Conservation (phyloP, 2,329 filamentous ascomycete species). For the Coniochaeta sp. region DNA sequence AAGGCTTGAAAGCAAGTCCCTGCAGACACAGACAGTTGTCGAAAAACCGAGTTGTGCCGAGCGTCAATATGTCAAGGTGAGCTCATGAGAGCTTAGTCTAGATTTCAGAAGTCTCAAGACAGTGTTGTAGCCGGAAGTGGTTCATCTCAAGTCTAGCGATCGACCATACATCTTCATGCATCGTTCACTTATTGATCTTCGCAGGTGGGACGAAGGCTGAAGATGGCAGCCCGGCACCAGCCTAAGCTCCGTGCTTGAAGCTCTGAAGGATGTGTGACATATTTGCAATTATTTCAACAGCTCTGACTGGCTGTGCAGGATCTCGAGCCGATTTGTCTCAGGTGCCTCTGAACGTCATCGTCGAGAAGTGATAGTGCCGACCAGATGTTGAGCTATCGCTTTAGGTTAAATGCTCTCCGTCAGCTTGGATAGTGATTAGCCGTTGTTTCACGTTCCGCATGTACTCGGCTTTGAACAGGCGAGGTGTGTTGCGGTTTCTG, state of each 20-base stretch:
- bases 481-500: slow-evolving; percentile 14
- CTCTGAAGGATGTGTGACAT: slow-evolving; percentile 7
- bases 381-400: slow-evolving; percentile 10
- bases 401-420: slow-evolving; percentile 5
- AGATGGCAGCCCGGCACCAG: slow-evolving; percentile 3
- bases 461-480: slow-evolving; percentile 8
- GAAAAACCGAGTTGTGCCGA: background rate
- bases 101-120: background rate
- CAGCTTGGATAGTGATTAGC: slow-evolving; percentile 16
- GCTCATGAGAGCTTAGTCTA: background rate
- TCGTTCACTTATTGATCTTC: slow-evolving; percentile 8
- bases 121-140: background rate
- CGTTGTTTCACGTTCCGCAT: slow-evolving; percentile 16
- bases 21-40: background rate
- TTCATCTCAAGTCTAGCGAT: slow-evolving; percentile 12
- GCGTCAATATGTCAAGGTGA: background rate
- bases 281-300: slow-evolving; percentile 6
- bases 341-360: slow-evolving; percentile 8
- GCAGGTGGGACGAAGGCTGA: slow-evolving; percentile 9
- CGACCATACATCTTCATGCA: slow-evolving; percentile 8
- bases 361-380: slow-evolving; percentile 10
- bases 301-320: slow-evolving; percentile 6
- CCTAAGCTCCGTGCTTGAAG: slow-evolving; percentile 6
- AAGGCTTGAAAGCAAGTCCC: background rate
- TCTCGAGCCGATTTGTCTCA: slow-evolving; percentile 7